These are phyloP conservation scores for Erodium moschatum DNA, from an alignment of 441 rosid species.

Conservation along the genomic window DNA sequence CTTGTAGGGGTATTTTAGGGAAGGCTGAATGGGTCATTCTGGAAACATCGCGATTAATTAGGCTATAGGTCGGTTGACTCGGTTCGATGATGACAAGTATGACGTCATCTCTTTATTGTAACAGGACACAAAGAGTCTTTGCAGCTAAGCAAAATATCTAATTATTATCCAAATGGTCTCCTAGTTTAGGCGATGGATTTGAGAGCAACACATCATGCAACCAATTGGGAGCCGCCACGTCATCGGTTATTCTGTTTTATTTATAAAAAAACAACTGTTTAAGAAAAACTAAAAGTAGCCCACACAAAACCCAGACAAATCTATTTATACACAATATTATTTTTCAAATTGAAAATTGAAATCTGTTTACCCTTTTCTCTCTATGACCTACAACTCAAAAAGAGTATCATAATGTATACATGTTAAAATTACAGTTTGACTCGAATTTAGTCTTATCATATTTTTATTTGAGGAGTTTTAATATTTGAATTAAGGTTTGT, in stretches of 20 bases:
- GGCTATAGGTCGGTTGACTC: conserved; percentile 1
- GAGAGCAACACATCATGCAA: background rate
- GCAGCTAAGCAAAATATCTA: background rate
- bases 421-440: too few relatives aligned
- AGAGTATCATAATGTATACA: too few relatives aligned
- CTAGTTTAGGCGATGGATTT: background rate
- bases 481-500: too few relatives aligned
- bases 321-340: too few relatives aligned
- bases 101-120: background rate
- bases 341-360: too few relatives aligned
- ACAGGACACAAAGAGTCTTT: background rate
- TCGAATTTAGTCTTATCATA: too few relatives aligned
- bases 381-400: too few relatives aligned
- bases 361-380: too few relatives aligned
- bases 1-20: background rate
- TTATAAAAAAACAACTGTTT: background rate
- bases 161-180: background rate
- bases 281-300: too few relatives aligned
- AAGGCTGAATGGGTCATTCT: background rate
- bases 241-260: background rate
- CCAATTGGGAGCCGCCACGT: background rate
- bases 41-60: background rate
- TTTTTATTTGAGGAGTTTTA: too few relatives aligned
- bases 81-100: background rate
- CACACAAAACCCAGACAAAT: too few relatives aligned